A percentile compares a stretch with the other conserved stretches of the same genome.
phyloP scores from a whole-genome alignment of 2,329 filamentous ascomycete species.

The Diplodia seriata region DNA sequence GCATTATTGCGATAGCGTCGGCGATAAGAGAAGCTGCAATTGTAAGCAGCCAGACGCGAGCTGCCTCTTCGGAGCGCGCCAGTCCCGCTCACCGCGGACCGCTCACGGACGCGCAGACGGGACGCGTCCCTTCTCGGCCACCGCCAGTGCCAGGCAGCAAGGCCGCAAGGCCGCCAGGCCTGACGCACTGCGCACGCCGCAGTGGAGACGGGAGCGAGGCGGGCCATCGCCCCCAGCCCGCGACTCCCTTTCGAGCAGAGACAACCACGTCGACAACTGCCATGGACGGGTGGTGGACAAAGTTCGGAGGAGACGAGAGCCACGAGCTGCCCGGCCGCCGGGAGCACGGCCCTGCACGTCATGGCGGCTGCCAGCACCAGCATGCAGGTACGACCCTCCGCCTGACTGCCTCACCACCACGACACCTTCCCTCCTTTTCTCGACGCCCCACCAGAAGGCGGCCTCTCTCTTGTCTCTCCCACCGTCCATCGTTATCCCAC shows the following conservation, averaged over 20 bases:
- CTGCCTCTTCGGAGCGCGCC: slow-evolving; percentile 8
- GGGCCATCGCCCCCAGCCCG: not conserved
- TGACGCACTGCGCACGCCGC: not conserved
- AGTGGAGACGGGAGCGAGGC: not conserved
- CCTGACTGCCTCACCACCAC: not conserved
- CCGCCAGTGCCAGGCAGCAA: not conserved
- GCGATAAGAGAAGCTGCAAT: slow-evolving; percentile 26
- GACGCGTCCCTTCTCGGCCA: not conserved
- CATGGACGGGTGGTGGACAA: slow-evolving; percentile 16
- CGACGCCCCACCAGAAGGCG: not conserved
- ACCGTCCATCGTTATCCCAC: not conserved
- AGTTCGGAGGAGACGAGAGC: slow-evolving; percentile 3
- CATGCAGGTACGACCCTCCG: slow-evolving; percentile 24
- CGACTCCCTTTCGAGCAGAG: not conserved
- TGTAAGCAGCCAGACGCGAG: slow-evolving; percentile 10
- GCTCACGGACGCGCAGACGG: not conserved
- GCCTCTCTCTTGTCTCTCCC: slow-evolving; percentile 1
- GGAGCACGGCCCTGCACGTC: slow-evolving; percentile 25
- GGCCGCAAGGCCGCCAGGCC: not conserved
- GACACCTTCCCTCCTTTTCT: not conserved
- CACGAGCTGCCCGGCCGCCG: slow-evolving; percentile 16
- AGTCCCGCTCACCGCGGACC: not conserved
- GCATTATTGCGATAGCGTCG: slow-evolving; percentile 19
- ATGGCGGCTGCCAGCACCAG: not conserved
- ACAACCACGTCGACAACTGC: not conserved